Evolutionary conservation across 2,329 filamentous ascomycete genomes (phyloP), one percentile per base, ranked within the genome.

Genomic region (Nothophaeocryptopus gaeumannii): DNA sequence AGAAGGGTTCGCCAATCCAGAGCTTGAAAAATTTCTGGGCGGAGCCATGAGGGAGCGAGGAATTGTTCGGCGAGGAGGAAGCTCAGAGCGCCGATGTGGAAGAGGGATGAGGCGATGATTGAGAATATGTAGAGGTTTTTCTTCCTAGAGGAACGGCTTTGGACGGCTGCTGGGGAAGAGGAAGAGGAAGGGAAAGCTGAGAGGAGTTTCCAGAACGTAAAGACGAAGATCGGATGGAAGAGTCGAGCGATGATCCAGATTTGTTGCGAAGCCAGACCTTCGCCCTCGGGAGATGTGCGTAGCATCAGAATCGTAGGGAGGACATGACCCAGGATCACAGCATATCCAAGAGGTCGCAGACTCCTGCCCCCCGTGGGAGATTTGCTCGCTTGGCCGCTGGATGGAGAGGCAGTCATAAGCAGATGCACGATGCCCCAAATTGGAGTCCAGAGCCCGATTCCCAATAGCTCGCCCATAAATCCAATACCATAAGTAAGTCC

Each of bases 201-300:
- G 32, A 58, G 41, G 33, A 54, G 9, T n/a, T 33, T 46, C 35
- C 39, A 58, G 29, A 36, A 32, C 5, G 39, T 39, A 16, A 53
- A 53, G 10, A 60, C 47, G 34, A 56, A 56, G 4, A 58, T 10
- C 3, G 58, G 58, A 40, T 60, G 58, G 48, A 60, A 60, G 10
- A 60, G 54, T 8, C 58, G 30, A 5, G 47, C 33, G 31, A 60
- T 53, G 5, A 56, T 58, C 58, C 58, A 60, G 16, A 60, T 26
- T 32, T 59, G 58, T 45, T 58, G 53, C 4, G 50, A 56, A 14
- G 47, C 38, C 3, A 55, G 15, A 8, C 58, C 58, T 13, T 53
- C 47, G 5, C 54, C 56, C 29, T 57, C 54, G 14, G 52, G 45
- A 12, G 53, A 33, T 12, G 46, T 40, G 20, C 51, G 50, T 14